phyloP scores from a whole-genome alignment of 305 asterid species.

The Fraxinus paxiana region DNA sequence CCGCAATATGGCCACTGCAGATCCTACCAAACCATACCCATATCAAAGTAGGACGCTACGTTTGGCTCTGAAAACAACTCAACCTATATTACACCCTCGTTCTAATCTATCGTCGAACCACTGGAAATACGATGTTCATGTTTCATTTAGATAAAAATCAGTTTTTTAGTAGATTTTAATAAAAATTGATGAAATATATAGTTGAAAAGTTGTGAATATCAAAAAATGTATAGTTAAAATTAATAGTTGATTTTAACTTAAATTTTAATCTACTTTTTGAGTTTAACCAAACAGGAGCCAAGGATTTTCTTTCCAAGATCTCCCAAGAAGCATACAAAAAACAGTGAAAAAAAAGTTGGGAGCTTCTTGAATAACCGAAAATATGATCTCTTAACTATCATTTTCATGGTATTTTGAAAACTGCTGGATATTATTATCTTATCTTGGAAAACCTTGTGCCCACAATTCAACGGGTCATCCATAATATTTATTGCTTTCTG shows the following conservation, averaged over 20 bases:
- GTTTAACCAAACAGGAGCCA: not conserved
- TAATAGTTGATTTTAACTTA: no score
- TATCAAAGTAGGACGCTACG: not conserved
- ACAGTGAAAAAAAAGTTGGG: not conserved
- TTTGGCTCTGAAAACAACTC: not conserved
- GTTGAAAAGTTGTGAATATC: no score
- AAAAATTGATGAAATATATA: no score
- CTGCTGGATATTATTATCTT: not conserved
- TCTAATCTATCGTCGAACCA: not conserved
- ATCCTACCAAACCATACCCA: not conserved
- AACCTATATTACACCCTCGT: not conserved
- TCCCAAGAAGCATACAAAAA: not conserved
- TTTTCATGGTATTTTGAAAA: not conserved
- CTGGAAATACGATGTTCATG: not conserved
- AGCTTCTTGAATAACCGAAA: not conserved
- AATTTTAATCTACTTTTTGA: no score
- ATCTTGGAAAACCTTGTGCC: not conserved
- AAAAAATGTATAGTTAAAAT: no score
- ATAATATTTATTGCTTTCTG: not conserved
- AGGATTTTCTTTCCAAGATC: not conserved
- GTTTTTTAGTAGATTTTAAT: no score
- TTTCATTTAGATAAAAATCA: no score
- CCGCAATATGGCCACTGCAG: not conserved
- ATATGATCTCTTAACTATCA: not conserved
- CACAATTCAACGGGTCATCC: not conserved